Conservation (phyloP, 208 protist species). For the Novymonas esmeraldas region DNA sequence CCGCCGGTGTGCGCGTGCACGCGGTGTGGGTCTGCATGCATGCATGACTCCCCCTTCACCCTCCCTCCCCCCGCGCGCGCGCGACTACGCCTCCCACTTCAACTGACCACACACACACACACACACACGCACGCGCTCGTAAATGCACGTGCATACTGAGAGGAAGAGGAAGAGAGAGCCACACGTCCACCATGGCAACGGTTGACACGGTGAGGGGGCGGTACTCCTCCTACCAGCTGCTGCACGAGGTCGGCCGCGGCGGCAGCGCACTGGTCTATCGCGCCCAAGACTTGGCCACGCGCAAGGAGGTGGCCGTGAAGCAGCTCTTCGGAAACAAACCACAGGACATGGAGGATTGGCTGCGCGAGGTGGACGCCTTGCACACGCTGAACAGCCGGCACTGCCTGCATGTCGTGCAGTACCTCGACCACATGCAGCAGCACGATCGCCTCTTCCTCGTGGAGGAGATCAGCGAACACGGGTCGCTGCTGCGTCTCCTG, state of each 20-base stretch:
- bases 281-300: slow-evolving; percentile 55
- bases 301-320: slow-evolving; percentile 71
- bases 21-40: neutral
- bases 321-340: slow-evolving; percentile 43
- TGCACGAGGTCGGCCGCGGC: slow-evolving; percentile 74
- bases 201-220: slow-evolving; percentile 67
- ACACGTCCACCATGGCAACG: slow-evolving; percentile 31
- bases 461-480: slow-evolving; percentile 70
- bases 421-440: slow-evolving; percentile 80
- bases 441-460: slow-evolving; percentile 69
- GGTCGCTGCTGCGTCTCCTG: slow-evolving; percentile 62
- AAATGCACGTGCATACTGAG: no score
- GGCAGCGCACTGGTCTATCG: slow-evolving; percentile 77
- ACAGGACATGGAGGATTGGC: slow-evolving; percentile 54
- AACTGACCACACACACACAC: neutral
- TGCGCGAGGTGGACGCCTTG: slow-evolving; percentile 72
- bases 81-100: no score
- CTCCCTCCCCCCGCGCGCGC: neutral
- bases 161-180: no score
- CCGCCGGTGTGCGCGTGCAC: neutral
- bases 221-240: slow-evolving; percentile 80
- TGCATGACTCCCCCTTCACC: neutral
- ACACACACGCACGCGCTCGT: neutral
- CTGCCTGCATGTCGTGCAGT: slow-evolving; percentile 64
- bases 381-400: slow-evolving; percentile 46